Conservation (phyloP, 352 stramenopile genomes). For the Pythium sukuiense region DNA sequence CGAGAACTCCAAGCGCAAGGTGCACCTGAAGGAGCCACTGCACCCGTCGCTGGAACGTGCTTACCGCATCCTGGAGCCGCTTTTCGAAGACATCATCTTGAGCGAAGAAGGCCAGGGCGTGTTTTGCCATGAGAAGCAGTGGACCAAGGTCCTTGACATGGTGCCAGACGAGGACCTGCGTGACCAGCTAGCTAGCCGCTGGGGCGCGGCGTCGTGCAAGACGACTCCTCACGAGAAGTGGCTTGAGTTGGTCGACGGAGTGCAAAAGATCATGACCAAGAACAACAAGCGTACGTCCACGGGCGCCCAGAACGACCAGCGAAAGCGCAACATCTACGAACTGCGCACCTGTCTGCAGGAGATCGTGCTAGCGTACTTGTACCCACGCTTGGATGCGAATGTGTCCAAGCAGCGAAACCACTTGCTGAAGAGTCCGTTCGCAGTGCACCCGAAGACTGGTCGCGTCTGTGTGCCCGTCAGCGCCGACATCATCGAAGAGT, state of each 20-base stretch:
- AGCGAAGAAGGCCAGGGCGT: slow-evolving; percentile 91
- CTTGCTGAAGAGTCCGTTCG: slow-evolving; percentile 99
- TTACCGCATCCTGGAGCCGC: slow-evolving; percentile 92
- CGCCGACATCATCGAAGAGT: slow-evolving; percentile 76
- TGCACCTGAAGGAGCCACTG: slow-evolving; percentile 90
- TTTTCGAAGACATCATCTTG: slow-evolving; percentile 93
- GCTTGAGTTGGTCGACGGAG: slow-evolving; percentile 70
- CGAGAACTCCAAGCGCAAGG: slow-evolving; percentile 88
- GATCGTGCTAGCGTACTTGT: slow-evolving; percentile 96
- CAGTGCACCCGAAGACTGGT: slow-evolving; percentile 97
- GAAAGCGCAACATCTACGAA: slow-evolving; percentile 68
- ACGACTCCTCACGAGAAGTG: slow-evolving; percentile 88
- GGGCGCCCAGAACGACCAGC: slow-evolving; percentile 39
- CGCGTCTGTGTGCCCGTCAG: slow-evolving; percentile 97
- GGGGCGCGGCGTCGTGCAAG: slow-evolving; percentile 45
- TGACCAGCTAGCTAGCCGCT: slow-evolving; percentile 56
- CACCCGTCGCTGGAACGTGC: slow-evolving; percentile 95
- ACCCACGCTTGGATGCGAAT: slow-evolving; percentile 99
- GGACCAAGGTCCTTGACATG: slow-evolving; percentile 91
- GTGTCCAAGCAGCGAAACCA: slow-evolving; percentile 99
- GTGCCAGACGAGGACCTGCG: slow-evolving; percentile 90
- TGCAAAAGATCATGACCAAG: slow-evolving; percentile 69
- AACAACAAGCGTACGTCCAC: slow-evolving; percentile 41
- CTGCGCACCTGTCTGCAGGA: slow-evolving; percentile 92
- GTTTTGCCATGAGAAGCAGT: slow-evolving; percentile 86